Evolutionary conservation across 257 asterid genomes (phyloP).

Genomic region (Nicotiana knightiana): DNA sequence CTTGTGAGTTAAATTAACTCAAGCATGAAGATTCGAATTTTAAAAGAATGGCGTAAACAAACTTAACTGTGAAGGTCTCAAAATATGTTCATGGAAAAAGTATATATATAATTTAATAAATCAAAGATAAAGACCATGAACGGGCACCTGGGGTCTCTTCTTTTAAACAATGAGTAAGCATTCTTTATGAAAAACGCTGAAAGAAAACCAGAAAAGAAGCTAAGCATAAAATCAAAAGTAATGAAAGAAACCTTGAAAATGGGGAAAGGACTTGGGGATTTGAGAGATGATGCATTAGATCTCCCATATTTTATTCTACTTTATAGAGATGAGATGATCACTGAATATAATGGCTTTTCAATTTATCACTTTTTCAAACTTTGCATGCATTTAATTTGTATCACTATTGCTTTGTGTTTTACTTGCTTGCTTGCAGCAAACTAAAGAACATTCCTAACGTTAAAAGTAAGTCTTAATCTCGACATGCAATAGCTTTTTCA

Average conservation of each 20-base stretch:
- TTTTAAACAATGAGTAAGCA: conserved; percentile 36
- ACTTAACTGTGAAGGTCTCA: background rate
- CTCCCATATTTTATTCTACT: background rate
- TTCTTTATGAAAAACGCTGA: background rate
- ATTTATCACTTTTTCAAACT: conserved; percentile 29
- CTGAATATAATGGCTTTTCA: conserved; percentile 23
- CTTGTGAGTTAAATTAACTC: background rate
- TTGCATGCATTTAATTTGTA: conserved; percentile 2
- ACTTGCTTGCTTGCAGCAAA: conserved; percentile 8
- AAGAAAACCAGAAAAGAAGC: conserved; percentile 18
- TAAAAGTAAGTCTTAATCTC: conserved; percentile 37
- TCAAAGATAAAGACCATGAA: background rate
- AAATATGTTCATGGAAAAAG: background rate
- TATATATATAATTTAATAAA: background rate
- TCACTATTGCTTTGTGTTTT: background rate
- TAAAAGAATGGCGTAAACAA: background rate
- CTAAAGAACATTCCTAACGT: conserved; percentile 48
- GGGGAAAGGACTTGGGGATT: conserved; percentile 23
- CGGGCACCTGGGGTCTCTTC: conserved; percentile 30
- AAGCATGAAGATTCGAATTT: background rate
- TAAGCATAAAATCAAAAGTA: conserved; percentile 31
- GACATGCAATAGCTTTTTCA: conserved; percentile 24
- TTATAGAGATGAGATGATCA: conserved; percentile 27
- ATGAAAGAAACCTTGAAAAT: conserved; percentile 28
- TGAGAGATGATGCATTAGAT: conserved; percentile 17